Evolutionary conservation across 73 alveolate genomes (phyloP).

Genomic region (Paramecium pentaurelia): DNA sequence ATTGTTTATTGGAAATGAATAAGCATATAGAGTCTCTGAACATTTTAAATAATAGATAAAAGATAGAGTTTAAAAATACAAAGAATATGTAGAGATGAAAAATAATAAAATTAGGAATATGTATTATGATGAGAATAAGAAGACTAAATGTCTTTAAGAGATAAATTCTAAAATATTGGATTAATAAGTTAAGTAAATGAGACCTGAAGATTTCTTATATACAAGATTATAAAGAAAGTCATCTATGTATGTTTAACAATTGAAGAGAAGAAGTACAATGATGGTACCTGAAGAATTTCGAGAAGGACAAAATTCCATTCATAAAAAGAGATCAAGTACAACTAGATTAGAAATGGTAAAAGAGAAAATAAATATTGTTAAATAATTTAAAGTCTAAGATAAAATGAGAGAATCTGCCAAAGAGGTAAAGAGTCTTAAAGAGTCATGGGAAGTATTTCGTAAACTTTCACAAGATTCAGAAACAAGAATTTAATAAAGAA

Average conservation of each 20-base stretch:
- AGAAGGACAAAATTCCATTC: background rate
- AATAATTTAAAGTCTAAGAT: background rate
- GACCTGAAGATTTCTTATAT: background rate
- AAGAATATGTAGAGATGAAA: background rate
- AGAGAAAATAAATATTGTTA: background rate
- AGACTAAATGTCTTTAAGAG: background rate
- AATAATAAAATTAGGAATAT: constrained; percentile 8
- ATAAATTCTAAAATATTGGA: background rate
- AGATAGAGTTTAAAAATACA: background rate
- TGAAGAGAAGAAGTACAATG: background rate
- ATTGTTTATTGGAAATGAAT: background rate
- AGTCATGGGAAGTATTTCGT: background rate
- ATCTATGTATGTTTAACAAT: background rate
- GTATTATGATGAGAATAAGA: constrained; percentile 20
- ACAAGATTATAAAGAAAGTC: background rate
- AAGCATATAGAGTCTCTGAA: background rate
- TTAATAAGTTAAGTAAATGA: background rate
- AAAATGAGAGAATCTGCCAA: background rate
- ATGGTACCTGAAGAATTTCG: background rate
- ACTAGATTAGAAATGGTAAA: background rate
- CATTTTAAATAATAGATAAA: background rate
- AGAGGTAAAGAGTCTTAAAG: background rate
- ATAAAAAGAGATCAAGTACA: background rate
- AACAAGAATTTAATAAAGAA: background rate
- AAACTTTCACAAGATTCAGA: background rate